Base-by-base conservation (phyloP, 306 rosid species). In the Coriaria nepalensis region DNA sequence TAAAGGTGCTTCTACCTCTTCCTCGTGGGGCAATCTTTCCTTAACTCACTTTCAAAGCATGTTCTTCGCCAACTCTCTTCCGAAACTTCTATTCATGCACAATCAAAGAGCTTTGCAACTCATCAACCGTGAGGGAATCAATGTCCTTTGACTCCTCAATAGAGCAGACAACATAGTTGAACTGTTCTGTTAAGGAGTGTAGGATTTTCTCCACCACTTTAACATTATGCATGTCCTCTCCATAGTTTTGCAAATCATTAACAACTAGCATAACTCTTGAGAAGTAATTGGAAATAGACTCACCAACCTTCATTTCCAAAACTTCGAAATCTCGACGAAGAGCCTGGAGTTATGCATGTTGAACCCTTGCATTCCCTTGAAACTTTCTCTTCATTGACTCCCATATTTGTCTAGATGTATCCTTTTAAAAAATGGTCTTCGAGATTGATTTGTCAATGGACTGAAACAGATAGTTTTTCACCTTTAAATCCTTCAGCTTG, bases 311-410 rank as follows among this genome's bases (percentile, higher is more conserved):
- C 57, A 60, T 60, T n/a, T 50, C 13, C 4, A 50, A 37, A 10
- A 8, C 43, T 43, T 54, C 50, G 13, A 53, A 62, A 2, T 62
- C 61, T 41, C n/a, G 47, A 0, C 39, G 6, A 6, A 43, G 10
- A 4, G 58, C 29, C 11, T 53, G 47, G 7, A 40, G 47, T 43
- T 8, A 6, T 8, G 12, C 37, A 39, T 4, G 6, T 4, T 53
- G 41, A 10, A 53, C 32, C 2, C 6, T 40, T 0, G 12, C 10
- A 7, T 6, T 6, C 5, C 41, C 41, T 49, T 35, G 9, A 49
- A 33, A 35, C 20, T 53, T 53, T 29, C 41, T 10, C 37, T 53
- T 20, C 32, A 53, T 15, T 10, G n/a, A 53, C 3, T 40, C 46
- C 15, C n/a, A 53, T 39, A 39, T 53, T 0, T 40, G n/a, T 32